Percentiles rank a stretch among this genome's conserved stretches.
Conservation (phyloP, 495 filamentous ascomycete species). For the Penicillium canescens region DNA sequence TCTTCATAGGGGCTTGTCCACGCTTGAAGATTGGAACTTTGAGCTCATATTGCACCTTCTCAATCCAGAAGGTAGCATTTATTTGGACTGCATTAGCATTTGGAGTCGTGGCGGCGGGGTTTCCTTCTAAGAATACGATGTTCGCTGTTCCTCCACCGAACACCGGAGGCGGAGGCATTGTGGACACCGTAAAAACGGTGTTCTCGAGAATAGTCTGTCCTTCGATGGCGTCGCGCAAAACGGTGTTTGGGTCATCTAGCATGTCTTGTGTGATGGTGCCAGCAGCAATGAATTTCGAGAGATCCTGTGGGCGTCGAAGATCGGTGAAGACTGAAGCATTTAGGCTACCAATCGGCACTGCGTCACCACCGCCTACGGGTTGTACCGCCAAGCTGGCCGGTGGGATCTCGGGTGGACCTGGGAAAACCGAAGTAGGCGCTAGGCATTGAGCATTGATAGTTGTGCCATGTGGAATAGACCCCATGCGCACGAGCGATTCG, state of each 20-base stretch:
- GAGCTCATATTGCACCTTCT: conserved; percentile 1
- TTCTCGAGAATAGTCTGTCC: conserved; percentile 2
- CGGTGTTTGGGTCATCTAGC: conserved; percentile 1
- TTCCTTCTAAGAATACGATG: conserved; percentile 3
- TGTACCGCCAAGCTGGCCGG: neutral
- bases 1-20: conserved; percentile 4
- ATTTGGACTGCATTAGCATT: conserved; percentile 2
- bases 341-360: too few relatives aligned
- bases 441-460: conserved; percentile 9
- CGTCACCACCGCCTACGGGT: too few relatives aligned
- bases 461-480: conserved; percentile 10
- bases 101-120: neutral
- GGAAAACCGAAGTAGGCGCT: neutral
- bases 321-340: neutral
- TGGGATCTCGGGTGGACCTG: neutral
- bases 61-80: conserved; percentile 6
- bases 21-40: conserved; percentile 2
- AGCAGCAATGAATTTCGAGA: conserved; percentile 5
- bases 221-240: conserved; percentile 4
- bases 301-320: conserved; percentile 3
- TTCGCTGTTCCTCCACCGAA: conserved; percentile 4
- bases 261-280: conserved; percentile 2
- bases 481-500: conserved; percentile 7
- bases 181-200: conserved; percentile 1
- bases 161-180: neutral